Evolutionary conservation across 2,329 filamentous ascomycete species (phyloP), one percentile per base, ranked within the genome.

Genomic region (Colletotrichum costaricense): DNA sequence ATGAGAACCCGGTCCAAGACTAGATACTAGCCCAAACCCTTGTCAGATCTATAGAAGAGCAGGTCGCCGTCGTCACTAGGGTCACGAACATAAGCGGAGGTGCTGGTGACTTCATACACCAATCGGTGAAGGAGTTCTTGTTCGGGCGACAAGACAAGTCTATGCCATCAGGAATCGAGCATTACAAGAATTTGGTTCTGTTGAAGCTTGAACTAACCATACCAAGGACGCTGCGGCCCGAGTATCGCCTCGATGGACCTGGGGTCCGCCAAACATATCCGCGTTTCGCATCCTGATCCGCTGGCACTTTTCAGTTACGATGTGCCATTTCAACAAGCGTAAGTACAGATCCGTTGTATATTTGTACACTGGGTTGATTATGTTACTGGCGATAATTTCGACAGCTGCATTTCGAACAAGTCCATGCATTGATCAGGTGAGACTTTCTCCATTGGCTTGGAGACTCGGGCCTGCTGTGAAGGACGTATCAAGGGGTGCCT

Each of bases 71-170:
- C 28, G 28, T 30, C 28, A 30, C 28, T 30, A 8, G 28, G 28
- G 28, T 6, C 28, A 30, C 28, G 0, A 83, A 78, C 1, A 16
- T 83, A 42, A 77, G 76, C 49, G 63, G 82, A 0, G 69, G 52
- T 1, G 73, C 35, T 0, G 57, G 86, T 7, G 81, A 79, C 57
- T 82, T 86, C 72, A 78, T 86, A 0, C 84, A 87, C 71, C 81
- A 84, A 69, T 86, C 84, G 4, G 85, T 83, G 0, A 85, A 85
- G 73, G 84, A 87, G 22, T 85, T 79, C 73, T 69, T 88, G 6
- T 69, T 77, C 5, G 78, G 1, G 67, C 77, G 9, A 75, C 74
- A 78, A 62, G n/a, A 63, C n/a, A 54, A 72, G 8, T 83, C 81
- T 65, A 81, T 80, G 4, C 85, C 85, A 69, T 0, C 35, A 86